Conservation (phyloP, 1,284 basidiomycete genomes). For the Pyrrhoderma lamaoense region DNA sequence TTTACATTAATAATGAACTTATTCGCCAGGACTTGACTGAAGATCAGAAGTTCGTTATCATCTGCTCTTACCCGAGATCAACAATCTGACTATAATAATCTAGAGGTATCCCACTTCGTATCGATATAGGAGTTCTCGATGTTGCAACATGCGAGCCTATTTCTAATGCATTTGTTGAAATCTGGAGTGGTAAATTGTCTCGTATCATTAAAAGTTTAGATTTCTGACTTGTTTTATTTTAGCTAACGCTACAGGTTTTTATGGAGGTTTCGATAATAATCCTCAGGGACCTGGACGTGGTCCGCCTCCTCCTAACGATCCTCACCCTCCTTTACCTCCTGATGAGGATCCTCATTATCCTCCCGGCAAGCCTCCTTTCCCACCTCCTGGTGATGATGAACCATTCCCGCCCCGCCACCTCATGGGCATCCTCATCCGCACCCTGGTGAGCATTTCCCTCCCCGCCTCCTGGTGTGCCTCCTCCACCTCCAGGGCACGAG, state of each 20-base stretch:
- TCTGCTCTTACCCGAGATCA: not conserved
- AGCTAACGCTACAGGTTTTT: constrained; percentile 46
- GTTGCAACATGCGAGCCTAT: constrained; percentile 66
- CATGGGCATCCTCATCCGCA: not conserved
- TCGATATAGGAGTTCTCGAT: constrained; percentile 70
- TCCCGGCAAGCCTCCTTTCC: not conserved
- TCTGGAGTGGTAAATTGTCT: constrained; percentile 42
- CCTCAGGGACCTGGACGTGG: not conserved
- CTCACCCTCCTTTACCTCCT: constrained; percentile 1
- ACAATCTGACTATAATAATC: not conserved
- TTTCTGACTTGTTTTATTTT: constrained; percentile 24
- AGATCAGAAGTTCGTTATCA: constrained; percentile 30
- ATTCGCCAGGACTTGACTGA: constrained; percentile 46
- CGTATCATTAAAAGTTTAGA: constrained; percentile 18
- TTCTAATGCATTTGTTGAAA: constrained; percentile 60
- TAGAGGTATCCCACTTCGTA: constrained; percentile 41
- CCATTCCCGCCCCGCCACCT: not conserved
- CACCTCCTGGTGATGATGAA: not conserved
- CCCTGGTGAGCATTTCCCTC: not conserved
- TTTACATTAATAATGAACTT: constrained; percentile 39
- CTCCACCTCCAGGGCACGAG: no score
- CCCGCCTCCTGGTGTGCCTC: no score
- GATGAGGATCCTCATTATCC: not conserved
- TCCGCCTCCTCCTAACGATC: constrained; percentile 18
- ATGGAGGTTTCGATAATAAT: constrained; percentile 29